A percentile compares a stretch with the other conserved stretches of the same genome.
phyloP scores from a whole-genome alignment of 352 stramenopile genomes.

The Phytophthora cactorum region DNA sequence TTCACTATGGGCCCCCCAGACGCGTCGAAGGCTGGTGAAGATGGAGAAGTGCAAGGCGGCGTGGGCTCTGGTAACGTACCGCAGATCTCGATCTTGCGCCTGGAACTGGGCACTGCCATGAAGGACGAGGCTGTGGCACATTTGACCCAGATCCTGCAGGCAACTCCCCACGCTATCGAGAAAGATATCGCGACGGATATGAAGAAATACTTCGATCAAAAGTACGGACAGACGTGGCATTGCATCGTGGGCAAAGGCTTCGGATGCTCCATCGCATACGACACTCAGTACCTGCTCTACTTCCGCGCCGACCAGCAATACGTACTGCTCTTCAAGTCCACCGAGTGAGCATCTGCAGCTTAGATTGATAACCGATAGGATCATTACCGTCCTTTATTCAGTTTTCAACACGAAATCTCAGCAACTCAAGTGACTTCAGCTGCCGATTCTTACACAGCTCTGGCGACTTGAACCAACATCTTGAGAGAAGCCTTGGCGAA shows the following conservation, averaged over 20 bases:
- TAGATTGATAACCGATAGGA: conserved; percentile 8
- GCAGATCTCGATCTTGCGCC: conserved; percentile 70
- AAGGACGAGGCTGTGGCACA: conserved; percentile 76
- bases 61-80: conserved; percentile 40
- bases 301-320: conserved; percentile 86
- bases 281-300: conserved; percentile 91
- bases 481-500: conserved; percentile 69
- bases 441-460: conserved; percentile 41
- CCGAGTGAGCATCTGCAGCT: conserved; percentile 45
- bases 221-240: conserved; percentile 94
- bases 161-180: conserved; percentile 60
- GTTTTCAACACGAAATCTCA: conserved; percentile 13
- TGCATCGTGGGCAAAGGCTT: conserved; percentile 93
- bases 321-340: conserved; percentile 86
- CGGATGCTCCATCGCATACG: conserved; percentile 91
- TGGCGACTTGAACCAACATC: conserved; percentile 58
- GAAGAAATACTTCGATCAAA: conserved; percentile 99
- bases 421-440: no score
- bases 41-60: conserved; percentile 29
- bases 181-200: conserved; percentile 98
- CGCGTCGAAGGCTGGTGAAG: conserved; percentile 41
- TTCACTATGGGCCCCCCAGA: conserved; percentile 55
- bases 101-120: conserved; percentile 70
- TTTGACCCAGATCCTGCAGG: conserved; percentile 47
- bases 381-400: conserved; percentile 16